These are phyloP conservation scores for Parasarocladium wereldwijsianum DNA, from an alignment of 2,329 filamentous ascomycete species.

Conservation along the genomic window DNA sequence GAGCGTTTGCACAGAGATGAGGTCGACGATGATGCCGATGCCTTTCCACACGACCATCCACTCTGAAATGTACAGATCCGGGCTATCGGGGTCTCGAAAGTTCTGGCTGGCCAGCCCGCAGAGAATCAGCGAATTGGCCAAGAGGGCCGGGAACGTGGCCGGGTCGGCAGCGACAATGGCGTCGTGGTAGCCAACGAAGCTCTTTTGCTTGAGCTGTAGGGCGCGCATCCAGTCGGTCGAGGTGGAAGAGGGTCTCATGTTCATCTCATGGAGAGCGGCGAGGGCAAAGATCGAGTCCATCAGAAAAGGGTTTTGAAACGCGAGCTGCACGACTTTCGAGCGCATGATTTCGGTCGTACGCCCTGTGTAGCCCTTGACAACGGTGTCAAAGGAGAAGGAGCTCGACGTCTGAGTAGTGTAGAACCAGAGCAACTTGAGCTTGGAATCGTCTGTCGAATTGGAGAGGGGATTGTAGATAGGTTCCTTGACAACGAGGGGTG, in stretches of 20 bases:
- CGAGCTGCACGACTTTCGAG: slow-evolving; percentile 30
- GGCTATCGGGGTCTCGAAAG: slow-evolving; percentile 31
- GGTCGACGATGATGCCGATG: slow-evolving; percentile 30
- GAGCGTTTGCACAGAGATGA: slow-evolving; percentile 13
- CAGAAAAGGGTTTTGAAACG: slow-evolving; percentile 36
- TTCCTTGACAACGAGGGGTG: slow-evolving; percentile 9
- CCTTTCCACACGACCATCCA: slow-evolving; percentile 43
- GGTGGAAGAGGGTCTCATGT: slow-evolving; percentile 14
- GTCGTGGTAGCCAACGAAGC: slow-evolving; percentile 35
- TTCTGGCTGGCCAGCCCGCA: slow-evolving; percentile 33
- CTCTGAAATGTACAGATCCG: slow-evolving; percentile 34
- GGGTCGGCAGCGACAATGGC: slow-evolving; percentile 32
- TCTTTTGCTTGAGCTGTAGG: slow-evolving; percentile 29
- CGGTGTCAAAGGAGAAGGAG: slow-evolving; percentile 21
- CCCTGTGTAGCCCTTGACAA: slow-evolving; percentile 20
- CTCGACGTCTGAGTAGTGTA: slow-evolving; percentile 31
- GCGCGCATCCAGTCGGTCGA: slow-evolving; percentile 23
- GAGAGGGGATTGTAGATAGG: slow-evolving; percentile 18
- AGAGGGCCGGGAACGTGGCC: slow-evolving; percentile 30
- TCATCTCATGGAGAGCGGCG: slow-evolving; percentile 32
- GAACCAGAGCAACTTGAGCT: slow-evolving; percentile 42
- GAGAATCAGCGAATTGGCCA: slow-evolving; percentile 36
- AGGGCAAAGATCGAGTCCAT: slow-evolving; percentile 40
- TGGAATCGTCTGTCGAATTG: slow-evolving; percentile 19
- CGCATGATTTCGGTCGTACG: slow-evolving; percentile 27